Base-by-base conservation (phyloP, 31 red algal genomes). In the Endocladia muricata region DNA sequence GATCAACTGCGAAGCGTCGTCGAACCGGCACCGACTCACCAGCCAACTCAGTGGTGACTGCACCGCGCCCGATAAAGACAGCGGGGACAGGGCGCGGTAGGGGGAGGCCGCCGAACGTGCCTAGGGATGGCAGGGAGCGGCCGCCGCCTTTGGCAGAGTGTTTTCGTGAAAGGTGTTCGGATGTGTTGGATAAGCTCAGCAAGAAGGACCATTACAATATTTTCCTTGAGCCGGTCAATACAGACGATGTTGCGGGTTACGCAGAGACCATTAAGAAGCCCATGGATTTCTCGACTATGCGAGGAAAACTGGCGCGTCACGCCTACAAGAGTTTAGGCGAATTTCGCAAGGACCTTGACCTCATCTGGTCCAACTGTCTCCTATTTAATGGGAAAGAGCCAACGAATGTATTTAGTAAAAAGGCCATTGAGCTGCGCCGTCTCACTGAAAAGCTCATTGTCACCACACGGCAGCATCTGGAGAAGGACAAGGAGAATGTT, bases 341-440 rank as follows among this genome's bases (percentile, higher is more conserved):
- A 25, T 93, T 93, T 70, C 76, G 80, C 22, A 78, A 79, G 48
- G 89, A 93, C 67, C 73, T 93, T 11, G 80, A 85, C 68, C 74
- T 93, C 51, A 93, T 93, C 52, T 93, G 89, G 89, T 76, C 78
- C 56, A 93, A 93, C 39, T 93, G 89, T 69, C 65, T 86, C 21
- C 73, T 86, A 32, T 93, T 85, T 57, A 93, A 93, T 68, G 89
- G 82, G 3, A 81, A 78, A 51, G 89, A 93, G 69, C 74, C 85
- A 2, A 81, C 66, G 39, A 89, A 89, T 36, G 58, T 89, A 41
- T 89, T 89, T 61, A 89, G 76, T 49, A 80, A 76, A 56, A 89
- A 80, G 38, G 74, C 85, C 25, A 81, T 89, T 37, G 85, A 89
- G 62, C 69, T 89, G 42, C 57, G 85, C 37, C 31, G 61, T 34